Conservation (phyloP, 2,329 filamentous ascomycete genomes). For the Lachnellula occidentalis region DNA sequence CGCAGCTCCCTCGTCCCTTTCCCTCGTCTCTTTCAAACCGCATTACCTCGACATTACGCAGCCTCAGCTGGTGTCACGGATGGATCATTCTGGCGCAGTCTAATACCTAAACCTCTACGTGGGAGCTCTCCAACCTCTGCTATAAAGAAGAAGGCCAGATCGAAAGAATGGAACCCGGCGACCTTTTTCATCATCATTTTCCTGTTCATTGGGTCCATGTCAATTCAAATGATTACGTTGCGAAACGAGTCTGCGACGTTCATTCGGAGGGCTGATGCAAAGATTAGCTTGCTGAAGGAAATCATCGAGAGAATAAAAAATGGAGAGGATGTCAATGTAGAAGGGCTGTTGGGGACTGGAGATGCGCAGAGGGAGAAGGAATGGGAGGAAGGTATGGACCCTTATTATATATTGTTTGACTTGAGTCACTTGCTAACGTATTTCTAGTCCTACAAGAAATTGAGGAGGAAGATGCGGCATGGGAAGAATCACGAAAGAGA, state of each 20-base stretch:
- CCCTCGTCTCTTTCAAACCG: constrained; percentile 4
- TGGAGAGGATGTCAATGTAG: constrained; percentile 79
- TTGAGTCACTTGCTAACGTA: background rate
- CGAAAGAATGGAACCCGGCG: constrained; percentile 71
- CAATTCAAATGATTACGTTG: constrained; percentile 84
- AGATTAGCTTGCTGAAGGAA: constrained; percentile 71
- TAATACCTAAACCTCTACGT: constrained; percentile 65
- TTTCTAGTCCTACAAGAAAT: constrained; percentile 58
- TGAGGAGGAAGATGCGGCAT: constrained; percentile 54
- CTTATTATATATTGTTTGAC: background rate
- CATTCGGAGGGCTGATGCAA: constrained; percentile 69
- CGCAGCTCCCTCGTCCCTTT: constrained; percentile 17
- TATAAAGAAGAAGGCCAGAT: constrained; percentile 37
- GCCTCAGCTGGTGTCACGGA: constrained; percentile 35
- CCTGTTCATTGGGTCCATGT: constrained; percentile 86
- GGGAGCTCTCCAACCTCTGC: constrained; percentile 34
- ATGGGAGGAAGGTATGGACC: constrained; percentile 74
- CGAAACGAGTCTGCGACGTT: constrained; percentile 70
- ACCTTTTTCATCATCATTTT: constrained; percentile 80
- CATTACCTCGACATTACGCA: constrained; percentile 19
- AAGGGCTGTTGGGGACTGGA: constrained; percentile 73
- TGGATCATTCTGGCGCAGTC: constrained; percentile 56
- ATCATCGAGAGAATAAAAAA: constrained; percentile 64
- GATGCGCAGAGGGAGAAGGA: constrained; percentile 69
- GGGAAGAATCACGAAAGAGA: constrained; percentile 23